Evolutionary conservation across 352 stramenopile genomes (phyloP).

Genomic region (Phytophthora parvispora): DNA sequence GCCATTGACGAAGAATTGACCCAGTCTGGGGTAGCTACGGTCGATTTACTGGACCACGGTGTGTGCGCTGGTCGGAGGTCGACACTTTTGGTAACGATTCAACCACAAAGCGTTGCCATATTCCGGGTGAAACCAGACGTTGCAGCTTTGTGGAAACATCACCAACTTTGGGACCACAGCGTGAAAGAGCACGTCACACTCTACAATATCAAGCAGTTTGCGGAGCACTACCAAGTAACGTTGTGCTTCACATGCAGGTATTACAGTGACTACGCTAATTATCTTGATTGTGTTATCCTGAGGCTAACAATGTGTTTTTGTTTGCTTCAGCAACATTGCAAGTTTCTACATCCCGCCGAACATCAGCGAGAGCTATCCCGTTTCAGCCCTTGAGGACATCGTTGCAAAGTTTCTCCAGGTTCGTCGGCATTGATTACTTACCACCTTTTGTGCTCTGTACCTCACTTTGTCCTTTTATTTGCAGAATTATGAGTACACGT

Average conservation of each 20-base stretch:
- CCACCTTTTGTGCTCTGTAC: neutral
- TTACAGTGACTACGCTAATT: neutral
- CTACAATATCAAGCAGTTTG: conserved; percentile 94
- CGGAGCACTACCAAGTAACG: conserved; percentile 90
- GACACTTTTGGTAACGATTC: conserved; percentile 78
- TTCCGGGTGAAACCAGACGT: conserved; percentile 82
- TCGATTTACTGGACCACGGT: conserved; percentile 76
- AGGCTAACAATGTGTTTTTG: conserved; percentile 12
- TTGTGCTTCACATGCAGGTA: conserved; percentile 91
- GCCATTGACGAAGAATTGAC: conserved; percentile 61
- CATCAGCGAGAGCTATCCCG: conserved; percentile 85
- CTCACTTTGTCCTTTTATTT: conserved; percentile 10
- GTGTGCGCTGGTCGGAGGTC: conserved; percentile 73
- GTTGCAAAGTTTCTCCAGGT: conserved; percentile 92
- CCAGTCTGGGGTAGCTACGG: conserved; percentile 45
- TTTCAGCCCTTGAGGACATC: conserved; percentile 88
- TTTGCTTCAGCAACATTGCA: conserved; percentile 67
- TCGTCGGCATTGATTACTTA: neutral
- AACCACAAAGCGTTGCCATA: conserved; percentile 61
- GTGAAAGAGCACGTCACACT: conserved; percentile 91
- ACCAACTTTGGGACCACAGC: conserved; percentile 88
- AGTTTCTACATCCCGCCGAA: conserved; percentile 89
- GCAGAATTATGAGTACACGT: conserved; percentile 85
- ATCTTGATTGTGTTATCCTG: neutral
- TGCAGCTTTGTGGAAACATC: conserved; percentile 75